Evolutionary conservation across 176 grass and related monocot genomes (phyloP).

Genomic region (Poa annua): DNA sequence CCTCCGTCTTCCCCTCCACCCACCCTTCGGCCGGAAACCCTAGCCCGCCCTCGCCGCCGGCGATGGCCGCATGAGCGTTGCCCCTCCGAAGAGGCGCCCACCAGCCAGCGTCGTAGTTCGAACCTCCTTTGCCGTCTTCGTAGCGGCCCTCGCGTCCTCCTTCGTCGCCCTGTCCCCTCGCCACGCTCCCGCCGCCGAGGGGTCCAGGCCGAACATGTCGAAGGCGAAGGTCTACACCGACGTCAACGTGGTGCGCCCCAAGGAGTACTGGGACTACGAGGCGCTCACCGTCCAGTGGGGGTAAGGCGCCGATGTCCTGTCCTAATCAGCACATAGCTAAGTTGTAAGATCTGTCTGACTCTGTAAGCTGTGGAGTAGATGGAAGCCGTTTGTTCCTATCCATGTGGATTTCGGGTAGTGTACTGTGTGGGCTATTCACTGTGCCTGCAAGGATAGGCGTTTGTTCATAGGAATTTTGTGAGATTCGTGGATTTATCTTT

Average conservation of each 20-base stretch:
- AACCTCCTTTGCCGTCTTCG: slow-evolving; percentile 36
- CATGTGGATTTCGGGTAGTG: neutral
- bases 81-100: slow-evolving; percentile 22
- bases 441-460: neutral
- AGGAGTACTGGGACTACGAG: slow-evolving; percentile 98
- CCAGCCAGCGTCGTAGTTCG: slow-evolving; percentile 17
- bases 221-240: slow-evolving; percentile 79
- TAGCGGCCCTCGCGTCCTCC: slow-evolving; percentile 54
- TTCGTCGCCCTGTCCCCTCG: slow-evolving; percentile 29
- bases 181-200: slow-evolving; percentile 25
- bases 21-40: slow-evolving; percentile 42
- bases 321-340: slow-evolving; percentile 11
- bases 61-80: slow-evolving; percentile 56
- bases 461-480: neutral
- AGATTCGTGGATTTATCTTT: neutral
- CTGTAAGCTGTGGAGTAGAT: neutral
- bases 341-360: neutral
- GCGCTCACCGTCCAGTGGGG: slow-evolving; percentile 83
- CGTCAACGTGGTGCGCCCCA: slow-evolving; percentile 79
- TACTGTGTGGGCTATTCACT: neutral
- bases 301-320: slow-evolving; percentile 40
- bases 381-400: neutral
- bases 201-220: slow-evolving; percentile 55
- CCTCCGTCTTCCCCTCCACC: neutral
- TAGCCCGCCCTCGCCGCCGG: slow-evolving; percentile 53